phyloP scores from a whole-genome alignment of 176 grass and related monocot species.

The Cocos nucifera region DNA sequence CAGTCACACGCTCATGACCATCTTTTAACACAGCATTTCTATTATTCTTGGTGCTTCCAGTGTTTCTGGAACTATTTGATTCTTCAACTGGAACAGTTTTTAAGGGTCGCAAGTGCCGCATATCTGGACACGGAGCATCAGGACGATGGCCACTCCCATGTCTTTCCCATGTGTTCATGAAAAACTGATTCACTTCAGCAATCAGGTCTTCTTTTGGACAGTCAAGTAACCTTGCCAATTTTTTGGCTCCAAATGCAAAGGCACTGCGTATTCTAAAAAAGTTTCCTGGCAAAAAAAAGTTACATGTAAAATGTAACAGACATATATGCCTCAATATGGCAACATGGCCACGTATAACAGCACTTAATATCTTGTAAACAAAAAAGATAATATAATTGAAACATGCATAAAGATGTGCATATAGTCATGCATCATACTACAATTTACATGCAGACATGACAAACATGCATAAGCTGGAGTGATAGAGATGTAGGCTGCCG shows the following conservation, averaged over 20 bases:
- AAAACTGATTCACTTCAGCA: conserved; percentile 68
- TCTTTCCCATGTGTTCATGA: conserved; percentile 74
- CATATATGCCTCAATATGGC: too few species aligned
- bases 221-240: conserved; percentile 53
- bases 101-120: conserved; percentile 16
- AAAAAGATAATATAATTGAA: too few species aligned
- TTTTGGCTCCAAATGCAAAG: conserved; percentile 81
- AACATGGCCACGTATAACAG: too few species aligned
- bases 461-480: too few species aligned
- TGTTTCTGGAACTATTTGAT: conserved; percentile 31
- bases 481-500: too few species aligned
- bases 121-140: conserved; percentile 36
- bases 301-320: conserved; percentile 8
- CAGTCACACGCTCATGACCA: conserved; percentile 33
- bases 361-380: too few species aligned
- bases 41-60: conserved; percentile 25
- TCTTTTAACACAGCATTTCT: conserved; percentile 24
- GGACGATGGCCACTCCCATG: conserved; percentile 54
- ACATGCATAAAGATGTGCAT: too few species aligned
- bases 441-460: too few species aligned
- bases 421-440: too few species aligned
- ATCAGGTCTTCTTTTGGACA: conserved; percentile 62
- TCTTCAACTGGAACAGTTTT: conserved; percentile 39
- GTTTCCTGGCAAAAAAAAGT: conserved; percentile 50
- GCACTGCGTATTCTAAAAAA: conserved; percentile 96